Evolutionary conservation across 2,329 filamentous ascomycete species (phyloP), one percentile per base, ranked within the genome.

Genomic region (Fonsecaea pedrosoi): DNA sequence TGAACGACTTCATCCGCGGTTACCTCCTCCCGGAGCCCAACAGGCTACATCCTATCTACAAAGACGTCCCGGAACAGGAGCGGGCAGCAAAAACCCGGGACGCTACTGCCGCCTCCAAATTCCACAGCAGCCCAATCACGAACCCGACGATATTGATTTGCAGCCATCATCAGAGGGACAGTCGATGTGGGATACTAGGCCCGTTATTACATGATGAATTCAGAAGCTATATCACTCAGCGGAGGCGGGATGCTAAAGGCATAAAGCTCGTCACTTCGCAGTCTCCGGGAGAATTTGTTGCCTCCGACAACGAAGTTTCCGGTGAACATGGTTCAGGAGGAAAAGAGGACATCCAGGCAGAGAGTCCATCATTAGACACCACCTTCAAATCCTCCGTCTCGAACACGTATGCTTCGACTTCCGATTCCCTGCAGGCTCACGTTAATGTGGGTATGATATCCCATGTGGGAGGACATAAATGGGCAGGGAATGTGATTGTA

Each of bases 381-480:
- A 5, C 57, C 30, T 21, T 32, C 15, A 13, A 50, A 6, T 32
- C 32, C 4, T 48, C 57, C 12, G 35, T 60, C 30, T n/a, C 57
- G 30, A 60, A 18, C 25, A 60, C n/a, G n/a, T 6, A 35, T 35
- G 34, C 42, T 18, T 45, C 38, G 38, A 21, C 10, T 4, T n/a
- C 73, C 0, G 71, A 70, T 1, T 64, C 60, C 6, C 68, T 63
- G n/a, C 40, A 45, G 18, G 18, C 53, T 58, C 57, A 71, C 68
- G 60, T 78, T 10, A 79, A 82, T 67, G 71, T 82, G 62, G 80
- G 77, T 4, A 71, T 77, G 56, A 81, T 97, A 72, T 94, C 89
- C 67, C 94, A 97, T 76, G 92, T 97, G 4, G 94, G 94, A 38
- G 94, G 94, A 0, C 94, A 97, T 82, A 96, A 96, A 82, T 97